A percentile compares a stretch with the other conserved stretches of the same genome.
Conservation (phyloP, 768 basidiomycete genomes). For the Tricholoma hemisulphureum region DNA sequence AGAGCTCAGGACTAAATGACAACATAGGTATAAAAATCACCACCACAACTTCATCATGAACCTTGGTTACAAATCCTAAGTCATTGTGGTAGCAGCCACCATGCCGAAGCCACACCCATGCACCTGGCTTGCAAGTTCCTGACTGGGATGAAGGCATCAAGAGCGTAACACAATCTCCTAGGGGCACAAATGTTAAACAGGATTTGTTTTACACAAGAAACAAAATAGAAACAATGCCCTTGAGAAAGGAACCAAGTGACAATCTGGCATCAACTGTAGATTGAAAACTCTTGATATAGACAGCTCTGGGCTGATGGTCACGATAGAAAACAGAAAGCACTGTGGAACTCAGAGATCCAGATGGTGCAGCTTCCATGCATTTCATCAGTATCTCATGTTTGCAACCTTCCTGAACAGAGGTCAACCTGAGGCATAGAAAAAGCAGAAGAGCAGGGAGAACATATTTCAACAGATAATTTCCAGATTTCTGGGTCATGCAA, state of each 20-base stretch:
- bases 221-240: background rate
- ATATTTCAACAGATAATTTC: background rate
- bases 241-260: background rate
- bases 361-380: background rate
- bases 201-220: background rate
- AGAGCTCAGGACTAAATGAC: no score
- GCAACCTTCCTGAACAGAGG: background rate
- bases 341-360: background rate
- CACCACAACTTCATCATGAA: no score
- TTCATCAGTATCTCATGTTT: background rate
- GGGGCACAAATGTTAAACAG: background rate
- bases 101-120: no score
- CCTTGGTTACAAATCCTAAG: no score
- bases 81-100: no score
- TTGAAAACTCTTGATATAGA: background rate
- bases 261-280: background rate
- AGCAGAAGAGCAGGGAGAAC: background rate
- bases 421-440: background rate
- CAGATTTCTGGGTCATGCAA: background rate
- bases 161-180: no score
- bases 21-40: no score
- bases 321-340: background rate
- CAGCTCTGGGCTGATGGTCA: background rate
- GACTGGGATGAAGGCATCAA: no score
- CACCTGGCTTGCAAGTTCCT: no score